Evolutionary conservation across 2,329 filamentous ascomycete species (phyloP).

Genomic region (Reticulascus tulasneorum): DNA sequence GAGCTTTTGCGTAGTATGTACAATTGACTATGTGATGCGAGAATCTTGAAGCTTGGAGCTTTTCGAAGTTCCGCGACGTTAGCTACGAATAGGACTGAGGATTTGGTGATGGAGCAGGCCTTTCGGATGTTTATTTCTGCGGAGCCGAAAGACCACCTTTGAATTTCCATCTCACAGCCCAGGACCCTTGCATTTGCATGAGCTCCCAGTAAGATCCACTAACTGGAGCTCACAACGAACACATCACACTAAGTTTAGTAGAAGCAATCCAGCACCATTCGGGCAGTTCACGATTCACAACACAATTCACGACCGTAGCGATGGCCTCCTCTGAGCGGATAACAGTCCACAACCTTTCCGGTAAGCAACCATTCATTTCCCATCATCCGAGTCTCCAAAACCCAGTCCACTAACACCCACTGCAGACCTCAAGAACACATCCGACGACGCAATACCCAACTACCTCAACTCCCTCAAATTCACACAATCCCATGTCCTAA

Average conservation of each 20-base stretch:
- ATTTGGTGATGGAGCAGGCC: too few species aligned
- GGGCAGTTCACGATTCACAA: not conserved
- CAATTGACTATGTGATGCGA: too few species aligned
- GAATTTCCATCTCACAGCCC: slow-evolving; percentile 7
- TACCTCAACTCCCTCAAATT: slow-evolving; percentile 89
- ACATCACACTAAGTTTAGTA: too few species aligned
- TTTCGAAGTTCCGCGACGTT: too few species aligned
- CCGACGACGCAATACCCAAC: slow-evolving; percentile 89
- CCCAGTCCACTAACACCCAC: slow-evolving; percentile 11
- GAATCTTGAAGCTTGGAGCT: too few species aligned
- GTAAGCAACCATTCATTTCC: slow-evolving; percentile 29
- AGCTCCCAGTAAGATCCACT: too few species aligned
- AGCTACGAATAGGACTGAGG: too few species aligned
- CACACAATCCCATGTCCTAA: slow-evolving; percentile 73
- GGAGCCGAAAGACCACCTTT: slow-evolving; percentile 19
- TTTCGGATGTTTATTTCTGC: slow-evolving; percentile 16
- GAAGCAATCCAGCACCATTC: too few species aligned
- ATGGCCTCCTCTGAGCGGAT: slow-evolving; percentile 54
- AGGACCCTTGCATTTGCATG: not conserved
- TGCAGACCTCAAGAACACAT: slow-evolving; percentile 91
- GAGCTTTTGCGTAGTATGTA: not conserved
- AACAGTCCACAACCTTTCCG: slow-evolving; percentile 63
- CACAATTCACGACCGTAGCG: not conserved
- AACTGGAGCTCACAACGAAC: too few species aligned
- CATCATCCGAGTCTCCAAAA: slow-evolving; percentile 1